Evolutionary conservation across 495 filamentous ascomycete species (phyloP).

Genomic region (Corynascus novoguineensis): DNA sequence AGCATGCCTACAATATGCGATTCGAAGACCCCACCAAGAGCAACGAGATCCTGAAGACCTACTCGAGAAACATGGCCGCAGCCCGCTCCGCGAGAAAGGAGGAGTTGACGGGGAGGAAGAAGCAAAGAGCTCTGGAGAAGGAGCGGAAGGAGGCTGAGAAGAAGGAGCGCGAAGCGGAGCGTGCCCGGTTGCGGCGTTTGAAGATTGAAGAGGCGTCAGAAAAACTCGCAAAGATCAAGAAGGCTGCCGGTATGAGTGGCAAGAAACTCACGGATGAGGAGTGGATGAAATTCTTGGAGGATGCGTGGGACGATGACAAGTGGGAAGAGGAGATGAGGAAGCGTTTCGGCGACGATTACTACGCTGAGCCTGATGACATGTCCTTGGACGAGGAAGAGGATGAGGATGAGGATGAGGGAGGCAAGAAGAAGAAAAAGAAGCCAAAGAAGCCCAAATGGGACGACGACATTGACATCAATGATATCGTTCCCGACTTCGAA

Average conservation of each 20-base stretch:
- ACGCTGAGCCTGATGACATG: conserved; percentile 55
- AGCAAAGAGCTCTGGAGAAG: conserved; percentile 67
- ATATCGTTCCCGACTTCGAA: conserved; percentile 82
- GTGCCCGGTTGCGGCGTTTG: conserved; percentile 73
- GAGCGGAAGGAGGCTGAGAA: conserved; percentile 73
- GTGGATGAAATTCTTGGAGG: conserved; percentile 76
- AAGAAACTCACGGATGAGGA: conserved; percentile 66
- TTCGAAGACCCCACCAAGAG: conserved; percentile 85
- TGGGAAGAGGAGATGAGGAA: conserved; percentile 88
- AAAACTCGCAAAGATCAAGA: conserved; percentile 75
- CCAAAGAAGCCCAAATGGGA: conserved; percentile 92
- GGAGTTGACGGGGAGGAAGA: conserved; percentile 68
- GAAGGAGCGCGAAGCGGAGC: conserved; percentile 68
- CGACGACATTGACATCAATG: conserved; percentile 93
- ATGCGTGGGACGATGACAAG: conserved; percentile 73
- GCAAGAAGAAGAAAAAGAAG: conserved; percentile 47
- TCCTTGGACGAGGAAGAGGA: conserved; percentile 40
- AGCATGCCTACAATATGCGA: conserved; percentile 92
- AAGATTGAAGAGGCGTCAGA: conserved; percentile 84
- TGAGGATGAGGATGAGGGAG: conserved; percentile 23
- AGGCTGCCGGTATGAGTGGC: conserved; percentile 73
- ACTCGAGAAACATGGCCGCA: conserved; percentile 76
- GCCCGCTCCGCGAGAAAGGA: conserved; percentile 79
- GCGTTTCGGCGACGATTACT: conserved; percentile 84
- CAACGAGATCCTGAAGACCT: conserved; percentile 78